Conservation (phyloP, 2,329 filamentous ascomycete genomes). For the Sphaerulina populicola region DNA sequence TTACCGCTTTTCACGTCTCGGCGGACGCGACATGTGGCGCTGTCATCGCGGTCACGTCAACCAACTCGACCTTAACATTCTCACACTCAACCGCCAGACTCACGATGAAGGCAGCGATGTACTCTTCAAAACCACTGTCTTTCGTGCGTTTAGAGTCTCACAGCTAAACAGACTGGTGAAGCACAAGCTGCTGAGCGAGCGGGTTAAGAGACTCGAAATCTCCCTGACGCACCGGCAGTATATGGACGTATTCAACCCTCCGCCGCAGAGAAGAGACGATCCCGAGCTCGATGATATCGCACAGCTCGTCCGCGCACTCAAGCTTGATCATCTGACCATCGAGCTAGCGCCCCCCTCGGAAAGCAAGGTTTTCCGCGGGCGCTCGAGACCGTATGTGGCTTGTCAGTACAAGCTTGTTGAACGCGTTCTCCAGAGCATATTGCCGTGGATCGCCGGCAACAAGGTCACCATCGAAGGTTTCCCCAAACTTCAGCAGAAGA, state of each 20-base stretch:
- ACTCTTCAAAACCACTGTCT: slow-evolving; percentile 17
- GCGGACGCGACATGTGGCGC: neutral
- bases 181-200: slow-evolving; percentile 3
- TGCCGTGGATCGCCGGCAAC: slow-evolving; percentile 21
- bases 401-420: slow-evolving; percentile 24
- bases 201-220: slow-evolving; percentile 22
- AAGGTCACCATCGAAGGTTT: slow-evolving; percentile 23
- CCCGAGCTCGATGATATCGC: neutral
- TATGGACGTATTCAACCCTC: slow-evolving; percentile 4
- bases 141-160: slow-evolving; percentile 16
- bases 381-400: too few relatives aligned
- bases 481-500: slow-evolving; percentile 23
- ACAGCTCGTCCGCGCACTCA: slow-evolving; percentile 5
- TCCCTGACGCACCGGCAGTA: slow-evolving; percentile 18
- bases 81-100: slow-evolving; percentile 11
- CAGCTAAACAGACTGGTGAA: slow-evolving; percentile 15
- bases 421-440: slow-evolving; percentile 22
- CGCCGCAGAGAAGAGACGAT: too few relatives aligned
- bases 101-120: slow-evolving; percentile 19
- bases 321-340: slow-evolving; percentile 8
- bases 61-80: slow-evolving; percentile 2
- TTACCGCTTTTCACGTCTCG: neutral
- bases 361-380: too few relatives aligned
- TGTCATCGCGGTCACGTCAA: neutral
- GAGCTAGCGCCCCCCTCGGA: neutral